A percentile compares a stretch with the other conserved stretches of the same genome.
These are phyloP conservation scores for Tylopilus vinaceipallidus DNA, from an alignment of 768 basidiomycete genomes.

Conservation along the genomic window DNA sequence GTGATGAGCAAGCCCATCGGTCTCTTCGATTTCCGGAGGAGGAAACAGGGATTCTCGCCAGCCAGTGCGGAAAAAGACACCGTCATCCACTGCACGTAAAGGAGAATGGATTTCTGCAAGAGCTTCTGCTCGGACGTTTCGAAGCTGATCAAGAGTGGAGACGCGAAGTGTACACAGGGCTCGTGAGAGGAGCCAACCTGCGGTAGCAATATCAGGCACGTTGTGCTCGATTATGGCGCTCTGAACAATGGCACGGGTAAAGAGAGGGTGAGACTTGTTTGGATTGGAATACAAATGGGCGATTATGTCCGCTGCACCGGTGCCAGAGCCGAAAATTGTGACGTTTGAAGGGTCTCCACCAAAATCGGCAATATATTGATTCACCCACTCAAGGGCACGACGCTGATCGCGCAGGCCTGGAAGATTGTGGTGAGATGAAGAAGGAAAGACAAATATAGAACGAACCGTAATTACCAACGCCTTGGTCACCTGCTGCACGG, in stretches of 20 bases:
- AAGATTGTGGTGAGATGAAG: constrained; percentile 1
- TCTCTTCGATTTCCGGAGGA: constrained; percentile 21
- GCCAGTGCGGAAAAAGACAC: constrained; percentile 59
- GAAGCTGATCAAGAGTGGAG: constrained; percentile 59
- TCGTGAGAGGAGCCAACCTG: constrained; percentile 67
- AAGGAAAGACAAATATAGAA: constrained; percentile 6
- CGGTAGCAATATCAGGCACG: constrained; percentile 55
- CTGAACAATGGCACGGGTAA: constrained; percentile 75
- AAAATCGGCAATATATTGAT: constrained; percentile 56
- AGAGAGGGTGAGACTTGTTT: constrained; percentile 60
- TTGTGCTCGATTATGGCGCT: constrained; percentile 63
- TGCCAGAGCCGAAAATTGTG: constrained; percentile 41
- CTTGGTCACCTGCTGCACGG: constrained; percentile 58
- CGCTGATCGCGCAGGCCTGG: constrained; percentile 65
- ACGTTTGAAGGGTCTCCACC: constrained; percentile 61
- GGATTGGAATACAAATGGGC: constrained; percentile 60
- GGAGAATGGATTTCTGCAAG: constrained; percentile 52
- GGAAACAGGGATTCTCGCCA: constrained; percentile 52
- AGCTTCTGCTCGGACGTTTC: constrained; percentile 54
- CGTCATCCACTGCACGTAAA: constrained; percentile 64
- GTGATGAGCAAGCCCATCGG: constrained; percentile 10
- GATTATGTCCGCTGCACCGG: constrained; percentile 53
- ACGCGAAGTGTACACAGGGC: constrained; percentile 56
- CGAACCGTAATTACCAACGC: constrained; percentile 76
- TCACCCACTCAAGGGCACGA: constrained; percentile 61